Percentiles rank a stretch among this genome's conserved stretches.
phyloP scores from a whole-genome alignment of 345 rosid genomes.

The Citrus sinensis region DNA sequence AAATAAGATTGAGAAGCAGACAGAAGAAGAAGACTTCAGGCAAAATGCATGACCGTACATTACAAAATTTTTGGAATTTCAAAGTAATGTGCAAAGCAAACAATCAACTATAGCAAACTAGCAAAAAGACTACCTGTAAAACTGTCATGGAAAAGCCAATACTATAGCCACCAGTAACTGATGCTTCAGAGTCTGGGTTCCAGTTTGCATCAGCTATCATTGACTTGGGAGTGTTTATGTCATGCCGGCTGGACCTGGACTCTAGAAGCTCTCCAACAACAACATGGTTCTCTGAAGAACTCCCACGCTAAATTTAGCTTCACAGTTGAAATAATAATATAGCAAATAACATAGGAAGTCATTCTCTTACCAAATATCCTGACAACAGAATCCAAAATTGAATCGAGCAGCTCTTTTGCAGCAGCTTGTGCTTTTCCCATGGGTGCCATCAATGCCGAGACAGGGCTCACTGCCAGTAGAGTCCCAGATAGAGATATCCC shows the following conservation, averaged over 20 bases:
- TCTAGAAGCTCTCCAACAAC: slow-evolving; percentile 93
- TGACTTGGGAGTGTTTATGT: slow-evolving; percentile 67
- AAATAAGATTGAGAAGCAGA: slow-evolving; percentile 15
- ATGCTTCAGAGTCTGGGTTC: slow-evolving; percentile 74
- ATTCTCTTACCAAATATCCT: slow-evolving; percentile 75
- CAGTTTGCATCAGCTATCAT: slow-evolving; percentile 55
- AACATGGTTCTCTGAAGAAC: slow-evolving; percentile 77
- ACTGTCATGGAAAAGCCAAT: slow-evolving; percentile 93
- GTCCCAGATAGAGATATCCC: slow-evolving; percentile 63
- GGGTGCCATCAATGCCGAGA: slow-evolving; percentile 94
- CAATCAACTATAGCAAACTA: not conserved
- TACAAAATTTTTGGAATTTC: not conserved
- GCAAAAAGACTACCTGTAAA: slow-evolving; percentile 60
- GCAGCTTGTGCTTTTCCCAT: slow-evolving; percentile 90
- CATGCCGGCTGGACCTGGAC: slow-evolving; percentile 58
- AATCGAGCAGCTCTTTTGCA: slow-evolving; percentile 88
- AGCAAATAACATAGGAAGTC: slow-evolving; percentile 13
- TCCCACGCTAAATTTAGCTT: slow-evolving; percentile 19
- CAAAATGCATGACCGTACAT: not conserved
- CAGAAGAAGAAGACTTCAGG: slow-evolving; percentile 9
- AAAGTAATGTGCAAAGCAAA: not conserved
- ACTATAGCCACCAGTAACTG: slow-evolving; percentile 91
- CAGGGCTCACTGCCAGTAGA: slow-evolving; percentile 91
- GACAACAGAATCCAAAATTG: slow-evolving; percentile 76
- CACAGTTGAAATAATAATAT: slow-evolving; percentile 10